Base-by-base conservation (phyloP, 2,329 filamentous ascomycete genomes). In the Verticillium tricorpus region DNA sequence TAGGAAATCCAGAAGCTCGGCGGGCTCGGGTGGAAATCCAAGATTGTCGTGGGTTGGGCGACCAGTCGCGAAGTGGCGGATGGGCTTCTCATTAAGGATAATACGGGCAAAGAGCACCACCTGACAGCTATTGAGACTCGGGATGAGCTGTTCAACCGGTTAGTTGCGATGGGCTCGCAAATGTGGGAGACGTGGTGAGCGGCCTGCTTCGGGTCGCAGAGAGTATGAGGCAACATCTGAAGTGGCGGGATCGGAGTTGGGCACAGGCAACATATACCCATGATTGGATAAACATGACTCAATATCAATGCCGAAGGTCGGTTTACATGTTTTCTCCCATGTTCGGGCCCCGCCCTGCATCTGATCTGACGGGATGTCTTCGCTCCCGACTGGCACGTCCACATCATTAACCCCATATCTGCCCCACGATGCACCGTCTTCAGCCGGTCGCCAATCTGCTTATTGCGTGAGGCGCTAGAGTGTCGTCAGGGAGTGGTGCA, bases 21-120 rank as follows among this genome's bases (percentile, higher is more conserved):
- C 5, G 92, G 92, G 0, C 80, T 93, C 39, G 91, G 91, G 0
- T 96, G 91, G 91, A 96, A 95, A 76, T 87, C 87, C 1, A 94
- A 92, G 77, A 76, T 95, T 58, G 82, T 95, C 1, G 89, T 95
- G 1, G 91, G 91, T 0, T 92, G 92, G 90, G 88, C 89, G 1
- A 82, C 92, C 69, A 84, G 86, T 0, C 82, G 87, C 57, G 87
- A 93, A 72, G 85, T 95, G 34, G 86, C 89, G 0, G 92, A 95
- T 76, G 91, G 90, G 0, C 67, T 96, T 66, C 81, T 91, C 66
- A 85, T 94, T 65, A 78, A 78, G 31, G 86, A 86, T n/a, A 79
- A 78, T 60, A 75, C 75, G 15, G 85, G 88, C 0, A 76, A 83
- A 17, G 78, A 77, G 59, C 83, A 82, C 63, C 84, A 85, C 59